A percentile compares a stretch with the other conserved stretches of the same genome.
phyloP scores from a whole-genome alignment of 1,139 yeast genomes.

The Kodamaea ohmeri region DNA sequence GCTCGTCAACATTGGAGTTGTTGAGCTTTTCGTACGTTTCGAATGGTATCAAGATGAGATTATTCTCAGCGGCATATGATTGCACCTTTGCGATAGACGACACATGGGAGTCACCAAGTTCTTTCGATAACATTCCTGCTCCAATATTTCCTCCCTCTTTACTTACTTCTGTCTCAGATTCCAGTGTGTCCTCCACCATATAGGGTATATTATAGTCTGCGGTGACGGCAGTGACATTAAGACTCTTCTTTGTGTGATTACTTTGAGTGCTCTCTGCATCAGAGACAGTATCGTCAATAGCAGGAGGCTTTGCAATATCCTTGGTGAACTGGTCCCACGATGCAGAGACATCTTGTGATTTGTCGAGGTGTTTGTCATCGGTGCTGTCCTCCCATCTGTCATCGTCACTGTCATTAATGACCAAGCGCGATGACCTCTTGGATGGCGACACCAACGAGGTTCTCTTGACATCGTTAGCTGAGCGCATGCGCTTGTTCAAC shows the following conservation, averaged over 20 bases:
- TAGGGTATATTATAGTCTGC: conserved; percentile 25
- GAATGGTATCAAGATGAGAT: conserved; percentile 47
- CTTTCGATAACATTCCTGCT: background rate
- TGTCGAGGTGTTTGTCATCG: background rate
- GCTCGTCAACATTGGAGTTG: conserved; percentile 22
- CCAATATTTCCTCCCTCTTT: background rate
- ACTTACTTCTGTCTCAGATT: conserved; percentile 20
- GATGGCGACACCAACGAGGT: conserved; percentile 29
- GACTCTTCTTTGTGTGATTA: conserved; percentile 15
- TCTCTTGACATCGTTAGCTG: conserved; percentile 17
- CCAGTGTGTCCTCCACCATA: conserved; percentile 36
- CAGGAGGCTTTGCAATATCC: conserved; percentile 22
- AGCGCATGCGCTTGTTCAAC: conserved; percentile 22
- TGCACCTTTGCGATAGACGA: conserved; percentile 33
- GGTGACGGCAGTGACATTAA: conserved; percentile 15
- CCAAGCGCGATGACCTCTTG: too few relatives aligned
- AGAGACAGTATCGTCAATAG: conserved; percentile 15
- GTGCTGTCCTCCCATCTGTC: background rate
- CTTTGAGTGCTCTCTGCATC: conserved; percentile 25
- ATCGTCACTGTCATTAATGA: too few relatives aligned
- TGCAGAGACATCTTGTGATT: too few relatives aligned
- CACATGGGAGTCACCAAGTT: conserved; percentile 1
- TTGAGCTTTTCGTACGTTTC: conserved; percentile 43
- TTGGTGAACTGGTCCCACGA: conserved; percentile 46
- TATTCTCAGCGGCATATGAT: conserved; percentile 48